Conservation (phyloP, 257 asterid species). For the Solanum chmielewskii region DNA sequence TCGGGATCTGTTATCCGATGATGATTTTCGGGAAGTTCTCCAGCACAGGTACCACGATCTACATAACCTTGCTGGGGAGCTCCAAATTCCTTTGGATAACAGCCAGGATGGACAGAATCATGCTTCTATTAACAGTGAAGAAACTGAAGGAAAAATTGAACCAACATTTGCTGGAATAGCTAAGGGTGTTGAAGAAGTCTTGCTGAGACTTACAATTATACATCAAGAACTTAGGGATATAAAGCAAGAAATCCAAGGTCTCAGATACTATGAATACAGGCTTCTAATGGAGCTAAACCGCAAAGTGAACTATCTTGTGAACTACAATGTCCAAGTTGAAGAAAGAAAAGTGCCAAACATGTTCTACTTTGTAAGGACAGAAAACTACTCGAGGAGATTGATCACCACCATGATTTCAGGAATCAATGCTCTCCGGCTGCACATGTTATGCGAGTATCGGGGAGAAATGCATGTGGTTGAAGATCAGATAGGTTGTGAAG, state of each 20-base stretch:
- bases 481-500: conserved; percentile 72
- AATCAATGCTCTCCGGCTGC: conserved; percentile 64
- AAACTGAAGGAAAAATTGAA: conserved; percentile 41
- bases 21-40: conserved; percentile 81
- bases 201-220: conserved; percentile 70
- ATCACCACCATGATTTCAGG: conserved; percentile 70
- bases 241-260: conserved; percentile 80
- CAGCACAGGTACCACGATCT: conserved; percentile 68
- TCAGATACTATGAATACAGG: conserved; percentile 76
- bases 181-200: conserved; percentile 69
- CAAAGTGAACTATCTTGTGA: conserved; percentile 69
- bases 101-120: conserved; percentile 9
- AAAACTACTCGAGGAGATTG: conserved; percentile 68
- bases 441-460: conserved; percentile 68
- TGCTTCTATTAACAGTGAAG: conserved; percentile 15
- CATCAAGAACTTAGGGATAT: conserved; percentile 79
- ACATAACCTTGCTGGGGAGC: conserved; percentile 75
- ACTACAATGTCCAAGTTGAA: conserved; percentile 53
- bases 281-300: conserved; percentile 51
- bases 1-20: conserved; percentile 73
- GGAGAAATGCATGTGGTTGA: conserved; percentile 79
- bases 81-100: conserved; percentile 53
- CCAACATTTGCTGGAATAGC: conserved; percentile 74
- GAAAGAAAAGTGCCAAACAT: conserved; percentile 78
- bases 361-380: conserved; percentile 61